Conservation (phyloP, 208 protist species). For the Entamoeba invadens region DNA sequence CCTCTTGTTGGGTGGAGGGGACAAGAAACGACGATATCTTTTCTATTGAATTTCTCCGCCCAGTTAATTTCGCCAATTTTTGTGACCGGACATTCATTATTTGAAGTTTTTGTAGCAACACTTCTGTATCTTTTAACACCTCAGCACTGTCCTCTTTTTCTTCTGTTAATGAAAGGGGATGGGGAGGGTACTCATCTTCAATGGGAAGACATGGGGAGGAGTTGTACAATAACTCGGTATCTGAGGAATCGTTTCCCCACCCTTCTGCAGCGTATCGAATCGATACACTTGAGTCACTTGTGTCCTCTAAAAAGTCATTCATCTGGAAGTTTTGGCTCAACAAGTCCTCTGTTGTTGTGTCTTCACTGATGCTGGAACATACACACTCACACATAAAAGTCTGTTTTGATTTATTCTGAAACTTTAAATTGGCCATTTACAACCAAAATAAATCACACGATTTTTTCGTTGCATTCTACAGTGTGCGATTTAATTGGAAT, state of each 20-base stretch:
- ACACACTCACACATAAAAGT: too few relatives aligned
- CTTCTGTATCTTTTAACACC: background rate
- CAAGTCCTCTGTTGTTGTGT: too few relatives aligned
- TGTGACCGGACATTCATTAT: background rate
- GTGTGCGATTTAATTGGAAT: too few relatives aligned
- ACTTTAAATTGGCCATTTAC: too few relatives aligned
- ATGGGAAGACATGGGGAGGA: background rate
- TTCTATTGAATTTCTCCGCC: background rate
- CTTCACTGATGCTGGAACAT: too few relatives aligned
- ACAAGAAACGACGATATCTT: background rate
- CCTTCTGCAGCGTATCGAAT: background rate
- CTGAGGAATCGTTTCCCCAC: background rate
- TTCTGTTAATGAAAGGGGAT: background rate
- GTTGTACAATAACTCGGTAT: too few relatives aligned
- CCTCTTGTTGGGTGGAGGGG: background rate
- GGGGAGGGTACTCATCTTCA: background rate
- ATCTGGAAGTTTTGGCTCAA: too few relatives aligned
- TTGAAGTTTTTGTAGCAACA: background rate
- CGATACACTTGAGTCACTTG: too few relatives aligned
- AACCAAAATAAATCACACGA: too few relatives aligned
- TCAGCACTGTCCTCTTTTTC: background rate
- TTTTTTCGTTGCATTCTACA: too few relatives aligned
- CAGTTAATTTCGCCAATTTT: background rate
- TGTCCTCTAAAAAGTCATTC: too few relatives aligned
- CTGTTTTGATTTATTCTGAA: too few relatives aligned